Percentiles rank a stretch among this genome's conserved stretches.
Conservation (phyloP, 2,329 filamentous ascomycete genomes). For the Ascocoryne sarcoides region DNA sequence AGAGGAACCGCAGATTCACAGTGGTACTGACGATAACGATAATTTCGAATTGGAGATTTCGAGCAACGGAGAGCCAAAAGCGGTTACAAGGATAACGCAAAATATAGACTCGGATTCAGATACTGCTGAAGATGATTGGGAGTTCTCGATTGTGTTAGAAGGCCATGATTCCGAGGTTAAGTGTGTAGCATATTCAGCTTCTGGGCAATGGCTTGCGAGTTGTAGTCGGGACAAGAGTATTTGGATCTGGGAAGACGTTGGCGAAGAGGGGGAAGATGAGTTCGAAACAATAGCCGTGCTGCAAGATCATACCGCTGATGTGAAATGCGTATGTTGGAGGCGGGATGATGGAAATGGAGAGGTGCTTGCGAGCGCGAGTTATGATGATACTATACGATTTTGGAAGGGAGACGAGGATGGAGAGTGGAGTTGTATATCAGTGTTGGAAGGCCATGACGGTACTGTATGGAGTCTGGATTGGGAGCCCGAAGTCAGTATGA, state of each 20-base stretch:
- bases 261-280: conserved; percentile 73
- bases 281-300: conserved; percentile 95
- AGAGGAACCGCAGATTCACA: conserved; percentile 27
- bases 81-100: conserved; percentile 13
- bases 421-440: conserved; percentile 73
- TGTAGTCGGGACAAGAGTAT: conserved; percentile 89
- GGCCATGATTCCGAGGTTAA: conserved; percentile 95
- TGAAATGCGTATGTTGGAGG: conserved; percentile 92
- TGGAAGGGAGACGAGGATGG: conserved; percentile 78
- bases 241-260: conserved; percentile 97
- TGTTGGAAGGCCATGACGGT: conserved; percentile 69
- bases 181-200: conserved; percentile 63
- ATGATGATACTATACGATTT: conserved; percentile 82
- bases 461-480: conserved; percentile 88
- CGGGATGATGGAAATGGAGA: conserved; percentile 58
- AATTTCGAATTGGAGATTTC: conserved; percentile 36
- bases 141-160: conserved; percentile 84
- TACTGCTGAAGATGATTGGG: conserved; percentile 66
- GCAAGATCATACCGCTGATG: conserved; percentile 89
- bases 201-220: conserved; percentile 73
- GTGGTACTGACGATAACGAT: conserved; percentile 23
- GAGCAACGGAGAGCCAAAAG: conserved; percentile 24
- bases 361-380: conserved; percentile 80
- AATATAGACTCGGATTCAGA: conserved; percentile 35
- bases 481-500: conserved; percentile 38